Percentiles rank a stretch among this genome's conserved stretches.
Conservation (phyloP, 169 alveolate genomes). For the Plasmodium vivax region DNA sequence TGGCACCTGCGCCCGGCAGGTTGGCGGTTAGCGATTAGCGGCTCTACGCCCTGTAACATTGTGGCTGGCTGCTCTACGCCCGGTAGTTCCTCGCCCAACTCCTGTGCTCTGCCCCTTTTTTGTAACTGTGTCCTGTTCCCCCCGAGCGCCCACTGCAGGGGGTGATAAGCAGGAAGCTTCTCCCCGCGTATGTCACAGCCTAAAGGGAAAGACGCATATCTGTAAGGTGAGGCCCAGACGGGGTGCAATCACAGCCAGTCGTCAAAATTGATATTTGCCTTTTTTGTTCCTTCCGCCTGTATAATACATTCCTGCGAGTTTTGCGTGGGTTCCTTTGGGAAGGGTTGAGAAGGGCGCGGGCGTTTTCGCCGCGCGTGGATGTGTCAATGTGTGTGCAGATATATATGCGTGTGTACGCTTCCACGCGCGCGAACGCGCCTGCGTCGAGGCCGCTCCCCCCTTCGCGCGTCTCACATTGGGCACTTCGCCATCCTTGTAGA, state of each 20-base stretch:
- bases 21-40: too few species aligned
- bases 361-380: not conserved
- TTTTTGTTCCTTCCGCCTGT: not conserved
- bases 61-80: not conserved
- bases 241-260: slow-evolving; percentile 33
- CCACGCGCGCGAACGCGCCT: not conserved
- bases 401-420: not conserved
- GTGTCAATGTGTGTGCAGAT: not conserved
- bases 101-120: not conserved
- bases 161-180: not conserved
- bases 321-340: slow-evolving; percentile 12
- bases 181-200: not conserved
- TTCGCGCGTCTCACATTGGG: not conserved
- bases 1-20: not conserved
- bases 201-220: not conserved
- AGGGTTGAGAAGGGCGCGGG: not conserved
- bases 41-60: too few species aligned
- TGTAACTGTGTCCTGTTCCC: not conserved
- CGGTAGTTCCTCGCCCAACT: not conserved
- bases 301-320: not conserved
- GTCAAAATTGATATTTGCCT: slow-evolving; percentile 26
- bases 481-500: slow-evolving; percentile 29
- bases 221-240: not conserved
- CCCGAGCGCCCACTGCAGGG: not conserved
- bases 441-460: not conserved